Percentiles rank a stretch among this genome's conserved stretches.
Conservation (phyloP, 805 yeast species). For the Saccharomycopsis capsularis region DNA sequence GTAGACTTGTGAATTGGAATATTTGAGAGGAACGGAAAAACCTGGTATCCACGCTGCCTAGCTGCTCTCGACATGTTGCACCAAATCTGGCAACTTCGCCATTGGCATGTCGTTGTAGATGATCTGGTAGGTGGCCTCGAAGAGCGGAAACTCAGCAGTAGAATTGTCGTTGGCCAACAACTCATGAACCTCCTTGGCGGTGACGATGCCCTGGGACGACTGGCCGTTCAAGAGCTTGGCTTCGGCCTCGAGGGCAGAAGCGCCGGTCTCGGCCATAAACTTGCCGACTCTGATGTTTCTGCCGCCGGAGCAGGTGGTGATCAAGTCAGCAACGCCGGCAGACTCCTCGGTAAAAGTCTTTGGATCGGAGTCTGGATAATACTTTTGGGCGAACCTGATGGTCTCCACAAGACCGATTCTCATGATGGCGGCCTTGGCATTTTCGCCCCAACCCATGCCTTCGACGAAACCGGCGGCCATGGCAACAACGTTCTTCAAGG, state of each 20-base stretch:
- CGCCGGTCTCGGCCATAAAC: slow-evolving; percentile 75
- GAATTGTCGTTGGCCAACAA: slow-evolving; percentile 42
- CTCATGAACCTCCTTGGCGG: slow-evolving; percentile 87
- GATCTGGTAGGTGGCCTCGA: slow-evolving; percentile 67
- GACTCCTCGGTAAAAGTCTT: slow-evolving; percentile 87
- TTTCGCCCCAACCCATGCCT: slow-evolving; percentile 98
- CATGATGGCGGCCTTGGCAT: slow-evolving; percentile 96
- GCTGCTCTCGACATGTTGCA: slow-evolving; percentile 37
- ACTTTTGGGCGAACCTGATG: slow-evolving; percentile 74
- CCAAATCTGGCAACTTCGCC: slow-evolving; percentile 64
- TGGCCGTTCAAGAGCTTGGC: slow-evolving; percentile 86
- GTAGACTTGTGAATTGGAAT: too few relatives aligned
- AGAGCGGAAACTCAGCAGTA: slow-evolving; percentile 62
- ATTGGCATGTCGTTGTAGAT: slow-evolving; percentile 69
- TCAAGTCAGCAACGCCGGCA: slow-evolving; percentile 97
- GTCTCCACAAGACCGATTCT: slow-evolving; percentile 90
- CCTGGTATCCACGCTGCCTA: too few relatives aligned
- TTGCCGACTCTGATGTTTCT: slow-evolving; percentile 90
- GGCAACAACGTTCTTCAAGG: slow-evolving; percentile 93
- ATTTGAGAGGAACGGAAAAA: too few relatives aligned
- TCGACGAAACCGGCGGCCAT: slow-evolving; percentile 95
- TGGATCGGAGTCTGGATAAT: slow-evolving; percentile 68
- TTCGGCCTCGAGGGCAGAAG: slow-evolving; percentile 75
- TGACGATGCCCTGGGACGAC: slow-evolving; percentile 91
- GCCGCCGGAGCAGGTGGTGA: slow-evolving; percentile 97